These are phyloP conservation scores for Candida takata DNA, from an alignment of 805 yeast species.

Conservation along the genomic window DNA sequence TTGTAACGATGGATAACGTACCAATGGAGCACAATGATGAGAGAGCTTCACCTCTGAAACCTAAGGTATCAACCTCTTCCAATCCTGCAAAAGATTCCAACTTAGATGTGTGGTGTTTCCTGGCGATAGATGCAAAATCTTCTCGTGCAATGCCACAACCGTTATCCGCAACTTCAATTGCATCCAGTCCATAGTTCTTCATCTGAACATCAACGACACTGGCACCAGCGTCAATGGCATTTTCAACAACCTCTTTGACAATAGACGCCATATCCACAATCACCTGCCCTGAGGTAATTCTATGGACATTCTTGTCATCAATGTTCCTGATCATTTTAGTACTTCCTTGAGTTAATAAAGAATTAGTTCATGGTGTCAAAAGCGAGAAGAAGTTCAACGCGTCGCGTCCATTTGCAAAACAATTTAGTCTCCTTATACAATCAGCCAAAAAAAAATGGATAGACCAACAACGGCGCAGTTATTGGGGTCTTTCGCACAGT, in stretches of 20 bases:
- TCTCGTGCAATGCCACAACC: conserved; percentile 54
- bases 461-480: background rate
- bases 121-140: conserved; percentile 49
- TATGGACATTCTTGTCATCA: conserved; percentile 46
- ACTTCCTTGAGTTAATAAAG: background rate
- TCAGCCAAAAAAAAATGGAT: background rate
- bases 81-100: conserved; percentile 50
- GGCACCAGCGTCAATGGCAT: conserved; percentile 75
- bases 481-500: conserved; percentile 16
- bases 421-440: no score
- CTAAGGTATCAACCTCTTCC: conserved; percentile 44
- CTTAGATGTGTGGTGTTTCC: conserved; percentile 66
- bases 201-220: conserved; percentile 61
- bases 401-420: no score
- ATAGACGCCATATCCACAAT: conserved; percentile 71
- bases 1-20: conserved; percentile 42
- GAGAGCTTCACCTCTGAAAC: conserved; percentile 80
- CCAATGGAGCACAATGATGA: conserved; percentile 59
- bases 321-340: conserved; percentile 7
- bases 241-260: conserved; percentile 82
- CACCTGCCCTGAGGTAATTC: conserved; percentile 90
- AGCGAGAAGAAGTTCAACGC: no score
- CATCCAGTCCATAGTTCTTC: conserved; percentile 64
- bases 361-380: no score
- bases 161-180: conserved; percentile 61